A percentile compares a stretch with the other conserved stretches of the same genome.
These are phyloP conservation scores for Daldinia bambusicola DNA, from an alignment of 495 filamentous ascomycete species.

Conservation along the genomic window DNA sequence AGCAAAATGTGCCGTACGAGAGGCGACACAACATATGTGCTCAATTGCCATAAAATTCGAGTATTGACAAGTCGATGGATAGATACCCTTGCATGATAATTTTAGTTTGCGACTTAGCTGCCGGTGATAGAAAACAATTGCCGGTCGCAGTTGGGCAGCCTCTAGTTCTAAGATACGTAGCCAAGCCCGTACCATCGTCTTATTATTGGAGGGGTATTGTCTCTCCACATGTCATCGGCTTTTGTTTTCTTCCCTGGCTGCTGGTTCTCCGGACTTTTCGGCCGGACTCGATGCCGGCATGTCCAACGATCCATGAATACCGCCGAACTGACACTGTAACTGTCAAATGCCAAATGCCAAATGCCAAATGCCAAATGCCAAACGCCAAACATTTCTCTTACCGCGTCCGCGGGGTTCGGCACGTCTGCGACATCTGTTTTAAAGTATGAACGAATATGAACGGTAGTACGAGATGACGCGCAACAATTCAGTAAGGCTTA, in stretches of 20 bases:
- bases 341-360: background rate
- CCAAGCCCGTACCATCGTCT: slow-evolving; percentile 36
- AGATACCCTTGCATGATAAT: slow-evolving; percentile 42
- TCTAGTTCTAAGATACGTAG: slow-evolving; percentile 34
- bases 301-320: slow-evolving; percentile 39
- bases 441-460: background rate
- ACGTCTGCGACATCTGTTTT: slow-evolving; percentile 3
- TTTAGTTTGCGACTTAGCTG: slow-evolving; percentile 44
- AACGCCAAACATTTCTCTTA: background rate
- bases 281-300: slow-evolving; percentile 41
- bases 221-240: slow-evolving; percentile 45
- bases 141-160: slow-evolving; percentile 39
- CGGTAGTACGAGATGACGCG: slow-evolving; percentile 20
- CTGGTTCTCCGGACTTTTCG: slow-evolving; percentile 33
- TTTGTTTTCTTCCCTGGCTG: slow-evolving; percentile 44
- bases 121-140: slow-evolving; percentile 46
- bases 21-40: slow-evolving; percentile 36
- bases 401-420: slow-evolving; percentile 7
- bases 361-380: too few species aligned
- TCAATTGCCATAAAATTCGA: slow-evolving; percentile 24
- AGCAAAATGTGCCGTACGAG: slow-evolving; percentile 22
- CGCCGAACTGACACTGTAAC: slow-evolving; percentile 24
- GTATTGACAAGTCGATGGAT: slow-evolving; percentile 21
- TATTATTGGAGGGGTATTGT: slow-evolving; percentile 37
- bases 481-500: slow-evolving; percentile 11